Evolutionary conservation across 1,284 basidiomycete genomes (phyloP), one percentile per base, ranked within the genome.

Genomic region (Apiotrichum sp.): DNA sequence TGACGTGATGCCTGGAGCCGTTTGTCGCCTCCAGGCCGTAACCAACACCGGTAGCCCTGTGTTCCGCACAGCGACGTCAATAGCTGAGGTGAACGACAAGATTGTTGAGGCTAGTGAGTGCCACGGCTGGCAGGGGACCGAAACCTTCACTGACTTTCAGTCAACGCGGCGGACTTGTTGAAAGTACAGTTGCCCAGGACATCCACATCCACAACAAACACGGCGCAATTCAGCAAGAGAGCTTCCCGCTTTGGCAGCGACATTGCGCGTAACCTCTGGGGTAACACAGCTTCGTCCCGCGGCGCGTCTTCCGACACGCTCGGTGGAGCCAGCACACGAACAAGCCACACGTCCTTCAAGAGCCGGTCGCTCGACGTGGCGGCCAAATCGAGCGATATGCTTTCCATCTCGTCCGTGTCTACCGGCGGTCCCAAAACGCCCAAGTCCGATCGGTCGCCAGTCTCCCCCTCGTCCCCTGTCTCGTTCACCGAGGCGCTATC

Each of bases 41-140:
- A 41, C 38, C 31, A 41, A 47, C 39, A 31, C 11, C 3, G 52
- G 46, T 5, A 64, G 4, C 9, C n/a, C 22, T 9, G 40, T 50
- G 2, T 38, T 64, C 13, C 50, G 67, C 8, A 50, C 59, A 8
- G 88, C 91, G 61, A 84, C 92, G n/a, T 86, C 88, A 66, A 86
- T 84, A 1, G 78, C 79, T n/a, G 80, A 85, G 46, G 82, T 92
- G 7, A 81, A 84, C 1, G 82, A 81, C 16, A 82, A 86, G 33
- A 83, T 92, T 38, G 80, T 88, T 6, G 83, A 88, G 51, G 91
- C 87, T 2, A 88, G 89, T 92, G 70, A 69, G 85, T 78, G 41
- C 6, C n/a, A n/a, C n/a, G n/a, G n/a, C n/a, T n/a, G n/a, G n/a
- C 14, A 32, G 7, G 3, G 3, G 2, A 29, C 10, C n/a, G 34